A percentile compares a stretch with the other conserved stretches of the same genome.
Evolutionary conservation across 1,139 yeast species (phyloP).

Genomic region (Kluyveromyces marxianus): DNA sequence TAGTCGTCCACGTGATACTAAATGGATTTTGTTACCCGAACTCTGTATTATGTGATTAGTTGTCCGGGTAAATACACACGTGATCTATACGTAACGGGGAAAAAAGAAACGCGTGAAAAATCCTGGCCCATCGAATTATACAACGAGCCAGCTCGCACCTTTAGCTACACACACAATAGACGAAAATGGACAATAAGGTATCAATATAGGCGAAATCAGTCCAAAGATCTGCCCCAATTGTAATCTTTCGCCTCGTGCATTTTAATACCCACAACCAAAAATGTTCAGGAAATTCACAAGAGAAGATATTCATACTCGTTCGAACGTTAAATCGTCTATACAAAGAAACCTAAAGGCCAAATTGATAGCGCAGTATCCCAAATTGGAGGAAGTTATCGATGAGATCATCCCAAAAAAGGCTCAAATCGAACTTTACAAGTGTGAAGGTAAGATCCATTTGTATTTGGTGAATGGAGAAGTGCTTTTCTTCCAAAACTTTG

Average conservation of each 20-base stretch:
- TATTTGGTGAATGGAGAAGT: slow-evolving; percentile 70
- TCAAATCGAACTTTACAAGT: slow-evolving; percentile 74
- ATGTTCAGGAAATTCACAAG: slow-evolving; percentile 52
- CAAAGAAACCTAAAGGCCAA: slow-evolving; percentile 77
- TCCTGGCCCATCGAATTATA: neutral
- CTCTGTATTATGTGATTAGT: too few relatives aligned
- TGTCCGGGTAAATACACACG: too few relatives aligned
- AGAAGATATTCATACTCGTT: slow-evolving; percentile 83
- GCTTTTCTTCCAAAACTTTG: slow-evolving; percentile 74
- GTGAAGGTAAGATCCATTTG: slow-evolving; percentile 81
- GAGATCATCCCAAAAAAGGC: slow-evolving; percentile 84
- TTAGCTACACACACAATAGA: too few relatives aligned
- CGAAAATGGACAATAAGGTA: too few relatives aligned
- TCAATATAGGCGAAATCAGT: too few relatives aligned
- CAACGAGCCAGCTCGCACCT: too few relatives aligned
- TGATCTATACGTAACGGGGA: neutral
- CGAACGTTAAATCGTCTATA: slow-evolving; percentile 87
- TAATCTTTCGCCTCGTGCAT: neutral
- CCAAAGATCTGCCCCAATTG: too few relatives aligned
- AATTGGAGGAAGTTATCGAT: slow-evolving; percentile 67
- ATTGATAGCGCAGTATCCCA: slow-evolving; percentile 64
- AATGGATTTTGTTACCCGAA: too few relatives aligned
- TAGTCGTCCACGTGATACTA: too few relatives aligned
- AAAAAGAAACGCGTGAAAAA: neutral
- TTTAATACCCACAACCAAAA: neutral